Evolutionary conservation across 2,329 filamentous ascomycete species (phyloP), one percentile per base, ranked within the genome.

Genomic region (Canariomyces notabilis): DNA sequence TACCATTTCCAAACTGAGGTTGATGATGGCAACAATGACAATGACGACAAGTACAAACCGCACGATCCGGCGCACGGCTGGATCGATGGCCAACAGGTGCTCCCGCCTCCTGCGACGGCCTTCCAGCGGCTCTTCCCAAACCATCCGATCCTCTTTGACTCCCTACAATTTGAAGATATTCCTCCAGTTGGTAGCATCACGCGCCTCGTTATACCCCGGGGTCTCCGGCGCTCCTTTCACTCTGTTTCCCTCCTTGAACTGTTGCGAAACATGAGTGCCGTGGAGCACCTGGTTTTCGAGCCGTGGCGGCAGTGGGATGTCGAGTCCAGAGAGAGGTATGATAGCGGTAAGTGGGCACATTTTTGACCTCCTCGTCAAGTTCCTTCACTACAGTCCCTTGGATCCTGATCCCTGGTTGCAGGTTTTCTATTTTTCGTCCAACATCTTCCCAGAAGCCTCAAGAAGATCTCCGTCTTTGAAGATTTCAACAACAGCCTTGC

Each of bases 211-310:
- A 54, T 68, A 15, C 60, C 62, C 51, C 63, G 63, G 56, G 60
- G 67, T 44, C 43, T 65, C 37, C 59, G 65, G 15, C 61, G 61
- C 52, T 48, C 37, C 11, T 16, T 66, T 55, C 20, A 11, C 23
- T 41, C 49, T 7, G 1, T 0, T 5, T 20, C 12, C 35, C 35
- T 65, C 6, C 6, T 20, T 6, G 5, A 35, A 7, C 5, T 68
- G 39, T 39, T 63, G 3, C n/a, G 34, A 3, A 59, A 34, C 5
- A 50, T 68, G 38, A 19, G 22, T 41, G 39, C 57, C 36, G 49
- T 68, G 36, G 56, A 66, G 31, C 51, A 55, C 37, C 44, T 66
- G 11, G 46, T 48, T 40, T 63, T 61, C 38, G 64, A 69, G 52
- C 62, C 61, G 15, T 69, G 63, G 65, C 37, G 22, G 22, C 22